Base-by-base conservation (phyloP, 73 alveolate genomes). In the Tetrahymena borealis region DNA sequence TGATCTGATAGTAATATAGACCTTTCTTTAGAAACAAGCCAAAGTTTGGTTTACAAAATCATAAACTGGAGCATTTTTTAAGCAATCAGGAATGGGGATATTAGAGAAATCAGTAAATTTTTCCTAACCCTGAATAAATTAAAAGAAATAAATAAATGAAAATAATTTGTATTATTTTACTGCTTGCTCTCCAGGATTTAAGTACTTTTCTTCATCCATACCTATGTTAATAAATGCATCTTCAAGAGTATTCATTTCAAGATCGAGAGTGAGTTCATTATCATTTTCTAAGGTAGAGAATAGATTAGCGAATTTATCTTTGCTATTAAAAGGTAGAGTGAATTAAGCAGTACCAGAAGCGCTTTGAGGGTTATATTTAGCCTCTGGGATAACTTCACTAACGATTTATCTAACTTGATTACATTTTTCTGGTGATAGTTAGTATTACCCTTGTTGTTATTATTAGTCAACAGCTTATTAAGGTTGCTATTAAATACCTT, bases 211-310 rank as follows among this genome's bases (percentile, higher is more conserved):
- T 77, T 91, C 94, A 60, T 91, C 94, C 94, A 91, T 91, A 35
- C 94, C 94, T 11, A 91, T 91, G n/a, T 91, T 91, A 4, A 91
- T 91, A 39, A 91, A 91, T 4, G 94, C 94, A 37, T 91, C 94
- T 91, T 91, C 94, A 33, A 91, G 42, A 24, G 94, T 91, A 60
- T 91, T 91, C 94, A 91, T 91, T 38, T 60, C 36, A 15, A 91
- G 42, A 33, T 91, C 90, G 35, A 91, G n/a, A 36, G 40, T 33
- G 1, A 91, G 79, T 33, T 60, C 42, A 7, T 35, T 35, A 42
- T 91, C 91, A 12, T 91, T 40, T 31, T 91, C 94, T 33, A 91
- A 40, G 37, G 39, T 20, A 12, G 85, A 35, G 24, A 91, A 91
- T 33, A 91, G 38, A 35, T 78, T 90, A 33, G 90, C 40, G 11